Conservation (phyloP, 352 stramenopile species). For the Phytophthora syringae region DNA sequence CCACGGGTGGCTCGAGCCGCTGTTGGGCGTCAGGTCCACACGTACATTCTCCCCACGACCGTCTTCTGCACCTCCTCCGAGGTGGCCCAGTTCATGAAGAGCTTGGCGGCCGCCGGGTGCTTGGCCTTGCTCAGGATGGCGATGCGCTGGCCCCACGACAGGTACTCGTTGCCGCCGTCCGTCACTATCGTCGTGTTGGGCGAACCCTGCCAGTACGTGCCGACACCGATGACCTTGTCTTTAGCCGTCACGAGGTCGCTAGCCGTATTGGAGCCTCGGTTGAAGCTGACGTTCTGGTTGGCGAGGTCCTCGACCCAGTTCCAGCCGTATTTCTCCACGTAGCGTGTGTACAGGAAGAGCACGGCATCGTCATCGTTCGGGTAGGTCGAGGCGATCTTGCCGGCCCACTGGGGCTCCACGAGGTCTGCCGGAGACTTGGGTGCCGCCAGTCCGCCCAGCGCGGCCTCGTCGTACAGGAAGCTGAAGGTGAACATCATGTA, state of each 20-base stretch:
- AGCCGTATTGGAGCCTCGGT: slow-evolving; percentile 40
- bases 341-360: slow-evolving; percentile 53
- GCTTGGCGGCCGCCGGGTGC: slow-evolving; percentile 56
- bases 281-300: slow-evolving; percentile 45
- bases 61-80: too few species aligned
- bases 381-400: slow-evolving; percentile 53
- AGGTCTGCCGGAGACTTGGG: slow-evolving; percentile 40
- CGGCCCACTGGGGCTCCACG: slow-evolving; percentile 40
- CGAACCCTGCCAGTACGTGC: slow-evolving; percentile 20
- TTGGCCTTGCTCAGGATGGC: slow-evolving; percentile 66
- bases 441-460: slow-evolving; percentile 15
- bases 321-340: slow-evolving; percentile 64
- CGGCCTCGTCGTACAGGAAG: slow-evolving; percentile 43
- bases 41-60: slow-evolving; percentile 36
- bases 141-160: slow-evolving; percentile 59
- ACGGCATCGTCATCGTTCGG: slow-evolving; percentile 59
- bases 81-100: slow-evolving; percentile 65
- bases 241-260: slow-evolving; percentile 32
- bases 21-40: slow-evolving; percentile 43
- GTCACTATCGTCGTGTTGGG: slow-evolving; percentile 29
- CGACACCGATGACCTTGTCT: slow-evolving; percentile 41
- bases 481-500: slow-evolving; percentile 53
- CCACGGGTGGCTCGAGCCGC: slow-evolving; percentile 40
- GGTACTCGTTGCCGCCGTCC: slow-evolving; percentile 41
- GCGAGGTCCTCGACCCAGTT: slow-evolving; percentile 53